These are phyloP conservation scores for Tetrahymena malaccensis DNA, from an alignment of 73 alveolate genomes.

Conservation along the genomic window DNA sequence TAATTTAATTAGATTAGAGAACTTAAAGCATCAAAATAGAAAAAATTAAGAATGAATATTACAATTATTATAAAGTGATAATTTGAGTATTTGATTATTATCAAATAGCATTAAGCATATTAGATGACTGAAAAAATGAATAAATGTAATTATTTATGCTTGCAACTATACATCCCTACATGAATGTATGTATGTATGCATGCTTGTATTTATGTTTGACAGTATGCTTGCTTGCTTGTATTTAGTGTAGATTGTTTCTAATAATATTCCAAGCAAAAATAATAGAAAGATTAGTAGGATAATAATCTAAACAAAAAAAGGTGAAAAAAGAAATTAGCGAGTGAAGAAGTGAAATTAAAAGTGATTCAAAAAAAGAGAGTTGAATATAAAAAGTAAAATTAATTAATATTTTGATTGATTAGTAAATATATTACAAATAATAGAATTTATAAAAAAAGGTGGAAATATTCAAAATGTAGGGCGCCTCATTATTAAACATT, in stretches of 20 bases:
- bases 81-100: too few relatives aligned
- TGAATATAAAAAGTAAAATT: neutral
- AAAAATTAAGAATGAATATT: too few relatives aligned
- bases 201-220: too few relatives aligned
- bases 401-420: neutral
- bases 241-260: neutral
- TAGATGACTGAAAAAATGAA: too few relatives aligned
- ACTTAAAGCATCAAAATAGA: neutral
- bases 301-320: neutral
- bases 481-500: neutral
- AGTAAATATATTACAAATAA: neutral
- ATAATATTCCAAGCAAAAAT: neutral
- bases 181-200: too few relatives aligned
- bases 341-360: neutral
- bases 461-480: neutral
- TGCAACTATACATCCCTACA: too few relatives aligned
- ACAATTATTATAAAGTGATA: too few relatives aligned
- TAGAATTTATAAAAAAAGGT: neutral
- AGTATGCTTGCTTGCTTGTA: neutral
- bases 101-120: too few relatives aligned
- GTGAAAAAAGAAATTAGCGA: neutral
- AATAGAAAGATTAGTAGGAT: neutral
- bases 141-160: too few relatives aligned
- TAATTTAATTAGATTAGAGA: neutral
- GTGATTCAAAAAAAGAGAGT: neutral